Conservation (phyloP, 331 rosid genomes). For the Malus hybrid region DNA sequence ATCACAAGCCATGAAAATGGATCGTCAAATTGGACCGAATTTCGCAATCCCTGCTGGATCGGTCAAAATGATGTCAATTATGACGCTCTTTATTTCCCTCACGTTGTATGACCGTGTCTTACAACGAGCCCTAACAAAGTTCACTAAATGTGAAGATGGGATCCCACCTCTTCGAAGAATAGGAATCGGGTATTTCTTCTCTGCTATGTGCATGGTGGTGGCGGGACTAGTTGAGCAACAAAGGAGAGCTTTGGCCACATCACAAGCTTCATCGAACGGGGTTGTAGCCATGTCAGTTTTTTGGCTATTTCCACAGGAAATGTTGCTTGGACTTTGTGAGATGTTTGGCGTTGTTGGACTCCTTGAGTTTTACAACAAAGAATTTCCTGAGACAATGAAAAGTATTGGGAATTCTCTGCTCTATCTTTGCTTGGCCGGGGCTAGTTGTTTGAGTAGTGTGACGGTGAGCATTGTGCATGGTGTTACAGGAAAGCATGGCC, state of each 20-base stretch:
- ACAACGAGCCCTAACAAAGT: constrained; percentile 7
- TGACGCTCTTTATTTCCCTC: constrained; percentile 9
- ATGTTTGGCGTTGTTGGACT: constrained; percentile 22
- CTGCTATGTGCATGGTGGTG: not conserved
- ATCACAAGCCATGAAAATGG: constrained; percentile 44
- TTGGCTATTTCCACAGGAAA: constrained; percentile 25
- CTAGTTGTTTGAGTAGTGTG: constrained; percentile 8
- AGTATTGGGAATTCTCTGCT: constrained; percentile 25
- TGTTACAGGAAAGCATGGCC: constrained; percentile 13
- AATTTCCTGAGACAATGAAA: constrained; percentile 25
- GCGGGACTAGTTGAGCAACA: constrained; percentile 28
- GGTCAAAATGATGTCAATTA: constrained; percentile 18
- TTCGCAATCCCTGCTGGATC: constrained; percentile 28
- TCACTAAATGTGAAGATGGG: constrained; percentile 14
- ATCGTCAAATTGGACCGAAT: constrained; percentile 22
- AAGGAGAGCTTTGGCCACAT: constrained; percentile 10
- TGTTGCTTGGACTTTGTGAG: constrained; percentile 6
- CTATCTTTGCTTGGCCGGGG: constrained; percentile 3
- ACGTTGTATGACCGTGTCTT: constrained; percentile 12
- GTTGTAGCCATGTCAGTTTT: constrained; percentile 7
- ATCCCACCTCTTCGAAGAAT: constrained; percentile 18
- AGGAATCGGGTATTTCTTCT: constrained; percentile 14
- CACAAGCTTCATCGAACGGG: not conserved
- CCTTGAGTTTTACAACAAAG: constrained; percentile 36
- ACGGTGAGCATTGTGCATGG: constrained; percentile 13